Conservation (phyloP, 129 eudicot genomes). For the Centaurea solstitialis region DNA sequence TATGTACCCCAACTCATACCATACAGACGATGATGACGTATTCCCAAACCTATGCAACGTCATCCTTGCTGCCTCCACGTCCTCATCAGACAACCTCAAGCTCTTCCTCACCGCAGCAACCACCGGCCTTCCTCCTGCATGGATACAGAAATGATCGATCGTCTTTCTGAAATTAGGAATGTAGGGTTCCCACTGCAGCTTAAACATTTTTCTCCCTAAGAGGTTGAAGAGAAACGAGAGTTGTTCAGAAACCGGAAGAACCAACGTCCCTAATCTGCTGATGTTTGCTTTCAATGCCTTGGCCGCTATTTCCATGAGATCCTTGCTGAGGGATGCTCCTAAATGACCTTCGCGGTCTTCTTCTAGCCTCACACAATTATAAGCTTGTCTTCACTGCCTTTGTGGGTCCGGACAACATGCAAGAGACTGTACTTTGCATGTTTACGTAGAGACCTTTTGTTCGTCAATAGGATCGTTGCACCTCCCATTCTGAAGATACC, state of each 20-base stretch:
- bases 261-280: slow-evolving; percentile 29
- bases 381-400: slow-evolving; percentile 49
- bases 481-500: slow-evolving; percentile 62
- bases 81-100: slow-evolving; percentile 41
- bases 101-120: slow-evolving; percentile 37
- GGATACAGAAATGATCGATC: slow-evolving; percentile 60
- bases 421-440: slow-evolving; percentile 52
- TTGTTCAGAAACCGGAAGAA: slow-evolving; percentile 49
- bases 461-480: slow-evolving; percentile 42
- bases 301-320: slow-evolving; percentile 43
- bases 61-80: slow-evolving; percentile 59
- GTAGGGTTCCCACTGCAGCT: slow-evolving; percentile 14
- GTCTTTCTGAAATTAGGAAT: slow-evolving; percentile 56
- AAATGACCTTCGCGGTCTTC: slow-evolving; percentile 35
- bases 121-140: slow-evolving; percentile 60
- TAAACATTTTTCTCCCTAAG: slow-evolving; percentile 26
- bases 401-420: slow-evolving; percentile 50
- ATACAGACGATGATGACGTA: slow-evolving; percentile 57
- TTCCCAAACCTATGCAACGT: slow-evolving; percentile 59
- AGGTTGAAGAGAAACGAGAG: slow-evolving; percentile 24
- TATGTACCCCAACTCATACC: slow-evolving; percentile 57
- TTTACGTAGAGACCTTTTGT: slow-evolving; percentile 32
- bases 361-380: slow-evolving; percentile 46
- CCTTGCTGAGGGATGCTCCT: slow-evolving; percentile 42
- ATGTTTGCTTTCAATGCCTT: slow-evolving; percentile 49